Evolutionary conservation across 2,329 filamentous ascomycete genomes (phyloP).

Genomic region (Xylaria hypoxylon): DNA sequence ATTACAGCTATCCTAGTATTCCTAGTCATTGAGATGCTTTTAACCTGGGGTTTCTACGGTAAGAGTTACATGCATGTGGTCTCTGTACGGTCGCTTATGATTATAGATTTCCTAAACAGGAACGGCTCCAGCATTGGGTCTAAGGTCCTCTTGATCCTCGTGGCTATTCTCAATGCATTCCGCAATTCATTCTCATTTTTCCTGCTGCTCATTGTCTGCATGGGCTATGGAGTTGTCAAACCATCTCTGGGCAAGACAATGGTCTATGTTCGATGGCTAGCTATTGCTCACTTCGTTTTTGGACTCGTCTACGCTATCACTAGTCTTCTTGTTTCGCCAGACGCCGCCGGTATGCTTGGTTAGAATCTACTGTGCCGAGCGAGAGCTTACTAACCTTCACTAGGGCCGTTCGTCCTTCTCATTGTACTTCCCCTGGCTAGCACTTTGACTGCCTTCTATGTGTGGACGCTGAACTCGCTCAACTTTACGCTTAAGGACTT

Average conservation of each 20-base stretch:
- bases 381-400: conserved; percentile 16
- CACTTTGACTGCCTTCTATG: conserved; percentile 95
- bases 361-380: neutral
- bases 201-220: conserved; percentile 95
- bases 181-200: conserved; percentile 99
- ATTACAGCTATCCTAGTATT: conserved; percentile 97
- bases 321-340: conserved; percentile 87
- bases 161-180: conserved; percentile 92
- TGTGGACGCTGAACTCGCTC: conserved; percentile 97
- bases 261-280: conserved; percentile 91
- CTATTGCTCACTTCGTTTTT: conserved; percentile 93
- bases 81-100: conserved; percentile 50
- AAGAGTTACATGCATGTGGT: conserved; percentile 45
- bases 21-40: conserved; percentile 93
- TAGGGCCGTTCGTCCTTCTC: conserved; percentile 87
- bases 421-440: conserved; percentile 92
- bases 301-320: conserved; percentile 93
- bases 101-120: conserved; percentile 86
- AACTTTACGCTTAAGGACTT: conserved; percentile 96
- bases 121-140: conserved; percentile 85
- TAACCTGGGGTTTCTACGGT: conserved; percentile 99
- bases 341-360: conserved; percentile 73
- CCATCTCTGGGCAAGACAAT: conserved; percentile 91
- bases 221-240: conserved; percentile 99
- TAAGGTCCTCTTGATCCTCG: conserved; percentile 88